phyloP scores from a whole-genome alignment of 148 eudicot genomes.

The Selenicereus undatus region DNA sequence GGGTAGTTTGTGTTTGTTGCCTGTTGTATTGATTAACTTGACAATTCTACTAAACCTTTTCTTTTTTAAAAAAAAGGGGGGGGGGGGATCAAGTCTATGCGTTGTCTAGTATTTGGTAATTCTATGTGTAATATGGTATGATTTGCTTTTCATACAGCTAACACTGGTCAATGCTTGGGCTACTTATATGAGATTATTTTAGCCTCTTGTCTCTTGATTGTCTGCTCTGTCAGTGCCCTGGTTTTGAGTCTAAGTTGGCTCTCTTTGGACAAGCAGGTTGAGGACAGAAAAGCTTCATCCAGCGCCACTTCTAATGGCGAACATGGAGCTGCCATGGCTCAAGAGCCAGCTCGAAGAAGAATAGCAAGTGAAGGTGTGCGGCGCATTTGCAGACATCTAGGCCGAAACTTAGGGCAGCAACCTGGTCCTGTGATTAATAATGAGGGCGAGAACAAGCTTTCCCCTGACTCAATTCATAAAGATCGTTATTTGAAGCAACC shows the following conservation, averaged over 20 bases:
- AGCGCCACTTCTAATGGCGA: not conserved
- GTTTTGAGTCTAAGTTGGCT: not conserved
- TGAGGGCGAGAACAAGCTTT: not conserved
- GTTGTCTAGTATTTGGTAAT: not conserved
- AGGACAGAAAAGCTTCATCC: not conserved
- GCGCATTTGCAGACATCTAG: not conserved
- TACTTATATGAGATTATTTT: not conserved
- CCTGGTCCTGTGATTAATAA: not conserved
- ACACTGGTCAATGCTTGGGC: not conserved
- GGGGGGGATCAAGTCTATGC: not conserved
- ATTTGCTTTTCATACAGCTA: not conserved
- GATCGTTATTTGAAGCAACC: slow-evolving; percentile 3
- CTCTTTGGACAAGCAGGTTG: slow-evolving; percentile 4
- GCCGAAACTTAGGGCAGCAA: not conserved
- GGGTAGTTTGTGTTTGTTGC: not conserved
- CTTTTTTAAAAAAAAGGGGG: too few relatives aligned
- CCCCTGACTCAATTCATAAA: not conserved
- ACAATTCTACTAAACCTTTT: not conserved
- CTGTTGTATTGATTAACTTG: not conserved
- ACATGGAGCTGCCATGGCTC: slow-evolving; percentile 4
- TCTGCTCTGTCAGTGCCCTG: not conserved
- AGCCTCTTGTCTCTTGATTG: not conserved
- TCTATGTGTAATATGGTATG: too few relatives aligned
- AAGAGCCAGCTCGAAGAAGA: not conserved
- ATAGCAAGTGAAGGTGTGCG: not conserved